These are phyloP conservation scores for Fragaria ananassa DNA, from an alignment of 306 rosid species.

Conservation along the genomic window DNA sequence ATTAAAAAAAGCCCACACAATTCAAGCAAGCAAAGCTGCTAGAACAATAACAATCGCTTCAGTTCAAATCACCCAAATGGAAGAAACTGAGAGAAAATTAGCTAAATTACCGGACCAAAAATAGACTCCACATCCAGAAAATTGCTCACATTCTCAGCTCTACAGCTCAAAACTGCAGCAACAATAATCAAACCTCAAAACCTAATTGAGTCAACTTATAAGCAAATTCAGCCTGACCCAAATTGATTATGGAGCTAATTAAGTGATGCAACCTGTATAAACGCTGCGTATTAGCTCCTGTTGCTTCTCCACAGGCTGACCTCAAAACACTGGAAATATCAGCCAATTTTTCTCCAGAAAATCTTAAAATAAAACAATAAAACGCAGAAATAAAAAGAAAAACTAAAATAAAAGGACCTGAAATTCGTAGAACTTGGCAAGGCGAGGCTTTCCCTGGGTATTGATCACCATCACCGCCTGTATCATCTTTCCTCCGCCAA, in stretches of 20 bases:
- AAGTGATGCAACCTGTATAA: slow-evolving; percentile 57
- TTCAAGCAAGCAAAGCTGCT: background rate
- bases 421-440: slow-evolving; percentile 78
- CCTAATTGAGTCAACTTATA: background rate
- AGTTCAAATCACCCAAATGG: background rate
- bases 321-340: slow-evolving; percentile 29
- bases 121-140: slow-evolving; percentile 78
- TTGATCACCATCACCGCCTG: slow-evolving; percentile 80
- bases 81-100: slow-evolving; percentile 1
- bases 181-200: background rate
- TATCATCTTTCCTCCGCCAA: slow-evolving; percentile 46
- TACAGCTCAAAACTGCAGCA: slow-evolving; percentile 66
- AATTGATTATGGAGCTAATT: background rate
- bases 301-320: slow-evolving; percentile 81
- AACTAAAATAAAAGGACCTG: slow-evolving; percentile 40
- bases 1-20: background rate
- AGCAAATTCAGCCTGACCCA: slow-evolving; percentile 8
- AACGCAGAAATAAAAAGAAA: background rate
- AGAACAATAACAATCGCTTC: background rate
- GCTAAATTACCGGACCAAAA: slow-evolving; percentile 60
- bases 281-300: slow-evolving; percentile 83
- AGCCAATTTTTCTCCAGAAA: background rate
- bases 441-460: slow-evolving; percentile 93
- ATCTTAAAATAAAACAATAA: background rate
- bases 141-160: slow-evolving; percentile 90